Evolutionary conservation across 208 protist genomes (phyloP), one percentile per base, ranked within the genome.

Genomic region (Crithidia mellificae): DNA sequence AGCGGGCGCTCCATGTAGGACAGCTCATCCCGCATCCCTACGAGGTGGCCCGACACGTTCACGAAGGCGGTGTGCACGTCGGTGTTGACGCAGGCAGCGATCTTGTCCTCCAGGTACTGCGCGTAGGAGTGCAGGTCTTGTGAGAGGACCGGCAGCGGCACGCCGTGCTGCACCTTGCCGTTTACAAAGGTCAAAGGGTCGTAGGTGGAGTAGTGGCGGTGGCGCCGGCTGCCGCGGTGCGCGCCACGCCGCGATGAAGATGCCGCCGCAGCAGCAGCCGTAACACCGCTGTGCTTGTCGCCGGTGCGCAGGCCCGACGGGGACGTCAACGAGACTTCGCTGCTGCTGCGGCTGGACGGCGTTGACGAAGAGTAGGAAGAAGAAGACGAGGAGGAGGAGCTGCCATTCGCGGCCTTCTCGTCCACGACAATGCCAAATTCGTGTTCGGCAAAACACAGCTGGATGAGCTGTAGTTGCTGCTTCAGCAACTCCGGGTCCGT

Each of bases 371-470:
- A 63, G 4, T 47, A 67, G 2, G 63, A 71, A 38, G 58, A 51
- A 30, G 44, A 55, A 12, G 59, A 63, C 2, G 63, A 71, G 36
- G 63, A 71, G 36, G 22, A 46, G 20, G 63, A 36, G 39, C 17
- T 24, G 15, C 49, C 30, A 6, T 36, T 20, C 5, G 17, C 27
- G 34, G 34, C 29, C 20, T 62, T 59, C 32, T 75, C 74, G 2
- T 89, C 75, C 27, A 87, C 58, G 0, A 73, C 50, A n/a, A 95
- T 83, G 62, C 85, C 90, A 62, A 95, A 93, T 71, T 95, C 90
- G 39, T 92, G 81, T 62, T 95, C 87, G 39, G 76, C 78, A 70
- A 95, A 95, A 68, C 90, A 95, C 0, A 95, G 74, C 62, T 95
- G 83, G 51, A 93, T 85, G 36, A 95, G 83, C 34, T 90, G 75